phyloP scores from a whole-genome alignment of 345 rosid genomes.

The Citrus medica region DNA sequence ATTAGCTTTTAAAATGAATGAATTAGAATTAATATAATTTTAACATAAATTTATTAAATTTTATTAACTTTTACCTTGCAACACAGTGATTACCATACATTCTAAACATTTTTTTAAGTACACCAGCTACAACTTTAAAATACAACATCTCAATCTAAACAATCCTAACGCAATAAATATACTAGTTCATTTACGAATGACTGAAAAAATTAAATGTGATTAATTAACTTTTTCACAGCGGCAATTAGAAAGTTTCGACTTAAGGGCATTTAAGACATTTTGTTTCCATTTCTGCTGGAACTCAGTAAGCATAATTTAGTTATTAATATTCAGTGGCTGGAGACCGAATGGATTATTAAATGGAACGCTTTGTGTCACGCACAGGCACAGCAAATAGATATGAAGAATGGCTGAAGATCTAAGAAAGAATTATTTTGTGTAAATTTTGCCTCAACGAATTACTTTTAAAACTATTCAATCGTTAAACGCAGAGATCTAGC shows the following conservation, averaged over 20 bases:
- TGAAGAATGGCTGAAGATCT: neutral
- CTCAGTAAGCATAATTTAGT: neutral
- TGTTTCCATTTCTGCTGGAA: neutral
- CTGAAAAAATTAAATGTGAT: too few relatives aligned
- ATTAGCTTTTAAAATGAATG: too few relatives aligned
- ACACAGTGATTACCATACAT: too few relatives aligned
- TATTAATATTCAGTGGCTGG: neutral
- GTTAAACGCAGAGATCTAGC: neutral
- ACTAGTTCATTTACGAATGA: neutral
- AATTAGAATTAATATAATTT: too few relatives aligned
- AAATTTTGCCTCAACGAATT: too few relatives aligned
- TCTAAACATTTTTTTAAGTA: too few relatives aligned
- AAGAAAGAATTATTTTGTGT: neutral
- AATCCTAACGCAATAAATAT: neutral
- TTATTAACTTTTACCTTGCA: too few relatives aligned
- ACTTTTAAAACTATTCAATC: neutral
- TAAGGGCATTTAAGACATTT: neutral
- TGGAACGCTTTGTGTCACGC: neutral
- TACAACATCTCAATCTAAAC: too few relatives aligned
- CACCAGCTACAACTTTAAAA: too few relatives aligned
- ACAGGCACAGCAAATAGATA: too few relatives aligned
- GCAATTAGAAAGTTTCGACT: neutral
- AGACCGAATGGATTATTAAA: neutral
- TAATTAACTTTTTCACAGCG: neutral
- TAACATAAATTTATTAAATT: too few relatives aligned